A percentile compares a stretch with the other conserved stretches of the same genome.
These are phyloP conservation scores for Craspedostauros australis DNA, from an alignment of 108 stramenopile species.

Conservation along the genomic window DNA sequence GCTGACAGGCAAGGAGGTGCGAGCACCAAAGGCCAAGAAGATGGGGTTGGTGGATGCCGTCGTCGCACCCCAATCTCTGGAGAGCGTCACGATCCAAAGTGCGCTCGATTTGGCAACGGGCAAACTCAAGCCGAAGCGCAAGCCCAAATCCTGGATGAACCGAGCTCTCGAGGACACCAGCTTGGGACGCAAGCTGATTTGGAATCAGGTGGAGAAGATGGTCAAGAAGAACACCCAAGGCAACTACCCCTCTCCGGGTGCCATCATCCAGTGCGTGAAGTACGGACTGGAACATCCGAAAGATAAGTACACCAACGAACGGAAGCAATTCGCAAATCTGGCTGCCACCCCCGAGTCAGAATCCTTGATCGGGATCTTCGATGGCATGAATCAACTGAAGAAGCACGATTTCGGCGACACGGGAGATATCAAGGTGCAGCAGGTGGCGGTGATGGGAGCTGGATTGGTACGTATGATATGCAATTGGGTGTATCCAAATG, in stretches of 20 bases:
- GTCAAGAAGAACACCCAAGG: slow-evolving; percentile 93
- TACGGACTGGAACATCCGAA: slow-evolving; percentile 76
- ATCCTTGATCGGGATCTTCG: slow-evolving; percentile 94
- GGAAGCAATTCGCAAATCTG: slow-evolving; percentile 92
- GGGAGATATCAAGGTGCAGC: slow-evolving; percentile 68
- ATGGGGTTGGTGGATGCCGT: slow-evolving; percentile 97
- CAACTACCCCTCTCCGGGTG: slow-evolving; percentile 92
- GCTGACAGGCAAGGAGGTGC: slow-evolving; percentile 93
- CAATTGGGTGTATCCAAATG: too few species aligned
- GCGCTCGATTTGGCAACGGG: slow-evolving; percentile 85
- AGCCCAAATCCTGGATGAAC: slow-evolving; percentile 75
- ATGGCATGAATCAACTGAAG: slow-evolving; percentile 93
- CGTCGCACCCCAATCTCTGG: slow-evolving; percentile 85
- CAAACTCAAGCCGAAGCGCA: slow-evolving; percentile 80
- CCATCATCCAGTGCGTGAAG: slow-evolving; percentile 92
- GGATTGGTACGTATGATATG: too few species aligned
- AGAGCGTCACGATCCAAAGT: slow-evolving; percentile 77
- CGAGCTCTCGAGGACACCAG: slow-evolving; percentile 87
- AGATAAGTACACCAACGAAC: slow-evolving; percentile 83
- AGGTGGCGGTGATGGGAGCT: slow-evolving; percentile 95
- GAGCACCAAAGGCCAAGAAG: slow-evolving; percentile 94
- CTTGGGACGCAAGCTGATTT: slow-evolving; percentile 86
- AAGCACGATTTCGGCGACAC: slow-evolving; percentile 84
- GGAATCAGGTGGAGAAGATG: slow-evolving; percentile 88
- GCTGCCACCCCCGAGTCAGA: slow-evolving; percentile 93